Evolutionary conservation across 495 filamentous ascomycete genomes (phyloP).

Genomic region (Hyaloscypha variabilis): DNA sequence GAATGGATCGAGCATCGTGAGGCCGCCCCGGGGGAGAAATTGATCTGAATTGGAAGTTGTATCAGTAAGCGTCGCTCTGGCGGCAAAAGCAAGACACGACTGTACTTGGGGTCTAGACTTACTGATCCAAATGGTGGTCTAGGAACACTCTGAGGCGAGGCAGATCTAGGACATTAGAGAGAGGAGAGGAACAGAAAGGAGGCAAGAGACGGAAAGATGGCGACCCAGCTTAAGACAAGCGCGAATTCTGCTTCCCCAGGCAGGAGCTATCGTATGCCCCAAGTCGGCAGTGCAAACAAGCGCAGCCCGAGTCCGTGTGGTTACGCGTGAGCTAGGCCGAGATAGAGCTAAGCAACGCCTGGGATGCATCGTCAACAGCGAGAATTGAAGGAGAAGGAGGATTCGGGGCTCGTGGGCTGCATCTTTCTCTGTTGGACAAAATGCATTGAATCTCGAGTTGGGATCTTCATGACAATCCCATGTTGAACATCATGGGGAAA

Average conservation of each 20-base stretch:
- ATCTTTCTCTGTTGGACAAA: neutral
- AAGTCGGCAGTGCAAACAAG: neutral
- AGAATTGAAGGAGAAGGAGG: neutral
- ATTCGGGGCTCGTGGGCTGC: neutral
- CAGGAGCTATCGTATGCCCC: neutral
- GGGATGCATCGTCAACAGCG: neutral
- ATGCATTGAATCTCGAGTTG: neutral
- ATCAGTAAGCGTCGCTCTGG: neutral
- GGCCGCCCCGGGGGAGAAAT: neutral
- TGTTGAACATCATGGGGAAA: no score
- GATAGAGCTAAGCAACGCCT: neutral
- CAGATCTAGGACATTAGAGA: neutral
- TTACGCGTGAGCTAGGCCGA: neutral
- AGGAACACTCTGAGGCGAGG: neutral
- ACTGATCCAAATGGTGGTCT: no score
- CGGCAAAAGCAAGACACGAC: neutral
- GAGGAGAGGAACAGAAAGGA: neutral
- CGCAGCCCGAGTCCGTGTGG: neutral
- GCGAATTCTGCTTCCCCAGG: neutral
- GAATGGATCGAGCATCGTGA: conserved; percentile 67
- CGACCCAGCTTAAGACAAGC: neutral
- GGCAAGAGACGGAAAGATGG: neutral
- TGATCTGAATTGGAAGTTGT: neutral
- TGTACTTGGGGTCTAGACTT: neutral
- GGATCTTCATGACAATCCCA: neutral